These are phyloP conservation scores for Aureobasidium subglaciale DNA, from an alignment of 2,329 filamentous ascomycete species.

Conservation along the genomic window DNA sequence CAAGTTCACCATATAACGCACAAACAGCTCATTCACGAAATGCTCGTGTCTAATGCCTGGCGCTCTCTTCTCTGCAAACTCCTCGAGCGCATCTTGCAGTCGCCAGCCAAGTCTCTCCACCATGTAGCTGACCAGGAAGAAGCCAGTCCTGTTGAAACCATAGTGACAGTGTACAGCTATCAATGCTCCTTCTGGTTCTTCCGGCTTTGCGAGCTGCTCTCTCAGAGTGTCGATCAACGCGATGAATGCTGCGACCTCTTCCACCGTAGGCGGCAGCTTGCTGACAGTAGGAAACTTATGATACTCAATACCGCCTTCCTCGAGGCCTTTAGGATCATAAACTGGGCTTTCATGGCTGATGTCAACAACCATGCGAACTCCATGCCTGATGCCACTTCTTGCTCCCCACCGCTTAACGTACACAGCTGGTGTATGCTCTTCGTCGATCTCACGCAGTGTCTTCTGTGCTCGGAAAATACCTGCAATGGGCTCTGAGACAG, in stretches of 20 bases:
- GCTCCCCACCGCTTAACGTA: slow-evolving; percentile 64
- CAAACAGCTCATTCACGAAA: slow-evolving; percentile 76
- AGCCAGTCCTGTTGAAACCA: slow-evolving; percentile 89
- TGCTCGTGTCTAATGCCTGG: slow-evolving; percentile 85
- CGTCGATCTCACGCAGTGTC: slow-evolving; percentile 83
- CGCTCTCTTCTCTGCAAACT: slow-evolving; percentile 64
- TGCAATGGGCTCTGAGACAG: slow-evolving; percentile 67
- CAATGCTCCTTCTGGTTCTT: slow-evolving; percentile 33
- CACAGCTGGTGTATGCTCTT: slow-evolving; percentile 65
- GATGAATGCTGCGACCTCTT: slow-evolving; percentile 56
- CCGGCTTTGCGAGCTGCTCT: slow-evolving; percentile 27
- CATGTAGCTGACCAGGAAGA: slow-evolving; percentile 85
- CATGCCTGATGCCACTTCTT: slow-evolving; percentile 53
- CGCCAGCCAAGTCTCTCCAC: slow-evolving; percentile 68
- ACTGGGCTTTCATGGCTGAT: slow-evolving; percentile 87
- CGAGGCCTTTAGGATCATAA: slow-evolving; percentile 61
- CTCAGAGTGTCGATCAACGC: slow-evolving; percentile 46
- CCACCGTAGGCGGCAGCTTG: slow-evolving; percentile 69
- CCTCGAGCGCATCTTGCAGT: slow-evolving; percentile 69
- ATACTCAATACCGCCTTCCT: slow-evolving; percentile 39
- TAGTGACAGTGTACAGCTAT: slow-evolving; percentile 93
- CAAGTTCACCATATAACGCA: slow-evolving; percentile 60
- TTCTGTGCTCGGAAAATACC: slow-evolving; percentile 84
- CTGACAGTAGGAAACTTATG: slow-evolving; percentile 88
- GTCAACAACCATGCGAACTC: slow-evolving; percentile 58